Base-by-base conservation (phyloP, 2,329 filamentous ascomycete species). In the Hypocrella siamensis region DNA sequence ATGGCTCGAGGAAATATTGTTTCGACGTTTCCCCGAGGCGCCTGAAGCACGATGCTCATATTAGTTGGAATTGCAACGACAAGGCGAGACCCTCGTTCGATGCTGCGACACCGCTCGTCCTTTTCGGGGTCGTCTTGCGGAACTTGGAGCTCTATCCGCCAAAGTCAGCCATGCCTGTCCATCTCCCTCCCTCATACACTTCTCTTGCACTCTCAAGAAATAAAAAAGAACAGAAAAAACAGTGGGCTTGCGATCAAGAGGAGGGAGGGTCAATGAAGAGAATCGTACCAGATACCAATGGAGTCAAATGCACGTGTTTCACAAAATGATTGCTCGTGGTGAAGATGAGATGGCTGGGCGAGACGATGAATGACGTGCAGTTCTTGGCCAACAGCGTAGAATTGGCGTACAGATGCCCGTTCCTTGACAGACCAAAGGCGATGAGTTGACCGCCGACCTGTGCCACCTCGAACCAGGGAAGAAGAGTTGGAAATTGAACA, bases 1-100 rank as follows among this genome's bases (percentile, higher is more conserved):
- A 98, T 77, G 11, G 88, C 88, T 37, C 90, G 71, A 12, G 90
- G 90, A 47, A 78, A 96, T 31, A 96, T 86, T 0, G 88, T 96
- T 55, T 98, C 90, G 2, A 96, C 60, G 43, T 98, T 98, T 15
- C 90, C 90, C 45, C 90, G 70, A 2, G 90, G 90, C 82, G 94
- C 94, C 51, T 98, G 90, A 4, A 98, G 62, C 1, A 93, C 72
- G 7, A 98, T 63, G 32, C 75, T 80, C 56, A 93, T 90, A 26
- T 75, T 79, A 4, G 83, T 82, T 2, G 90, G 88, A 54, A 93
- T 86, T 18, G 85, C 84, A 1, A 83, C 90, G 16, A 98, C 75
- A 11, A 98, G 67, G 30, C 75, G 76, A 3, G 81, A 84, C 12
- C 90, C 90, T 40, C 90, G 75, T 54, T 98, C 90, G 34, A 98